These are phyloP conservation scores for Hymenoscyphus albidus DNA, from an alignment of 2,329 filamentous ascomycete genomes.

Conservation along the genomic window DNA sequence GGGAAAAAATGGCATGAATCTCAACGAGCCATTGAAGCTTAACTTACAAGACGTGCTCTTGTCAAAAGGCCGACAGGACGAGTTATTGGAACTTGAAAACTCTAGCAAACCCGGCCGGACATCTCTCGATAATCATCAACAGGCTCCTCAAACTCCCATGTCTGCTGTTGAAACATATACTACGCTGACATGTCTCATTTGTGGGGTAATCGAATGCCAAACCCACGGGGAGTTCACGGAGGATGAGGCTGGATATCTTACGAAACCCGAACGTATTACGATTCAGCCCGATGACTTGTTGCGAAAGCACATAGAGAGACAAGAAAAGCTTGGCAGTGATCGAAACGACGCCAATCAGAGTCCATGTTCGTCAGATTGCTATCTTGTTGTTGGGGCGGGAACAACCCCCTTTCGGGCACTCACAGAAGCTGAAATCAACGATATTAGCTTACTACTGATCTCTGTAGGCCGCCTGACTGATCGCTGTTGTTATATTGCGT, in stretches of 20 bases:
- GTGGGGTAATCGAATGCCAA: slow-evolving; percentile 27
- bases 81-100: slow-evolving; percentile 24
- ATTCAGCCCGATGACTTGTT: slow-evolving; percentile 20
- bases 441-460: slow-evolving; percentile 21
- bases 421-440: background rate
- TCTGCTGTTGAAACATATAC: slow-evolving; percentile 25
- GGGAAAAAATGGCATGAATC: no score
- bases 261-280: background rate
- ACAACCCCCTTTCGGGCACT: background rate
- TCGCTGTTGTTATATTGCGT: slow-evolving; percentile 29
- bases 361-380: background rate
- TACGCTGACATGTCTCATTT: slow-evolving; percentile 29
- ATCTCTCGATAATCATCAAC: slow-evolving; percentile 5
- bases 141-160: background rate
- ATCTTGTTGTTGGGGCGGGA: background rate
- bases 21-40: slow-evolving; percentile 20
- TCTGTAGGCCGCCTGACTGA: slow-evolving; percentile 15
- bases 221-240: slow-evolving; percentile 30
- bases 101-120: slow-evolving; percentile 3
- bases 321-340: background rate
- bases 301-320: slow-evolving; percentile 18
- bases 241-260: background rate
- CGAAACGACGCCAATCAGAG: background rate
- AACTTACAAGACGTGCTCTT: slow-evolving; percentile 23
- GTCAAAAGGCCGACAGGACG: slow-evolving; percentile 21